Conservation (phyloP, 2,329 filamentous ascomycete species). For the Exophiala sideris region DNA sequence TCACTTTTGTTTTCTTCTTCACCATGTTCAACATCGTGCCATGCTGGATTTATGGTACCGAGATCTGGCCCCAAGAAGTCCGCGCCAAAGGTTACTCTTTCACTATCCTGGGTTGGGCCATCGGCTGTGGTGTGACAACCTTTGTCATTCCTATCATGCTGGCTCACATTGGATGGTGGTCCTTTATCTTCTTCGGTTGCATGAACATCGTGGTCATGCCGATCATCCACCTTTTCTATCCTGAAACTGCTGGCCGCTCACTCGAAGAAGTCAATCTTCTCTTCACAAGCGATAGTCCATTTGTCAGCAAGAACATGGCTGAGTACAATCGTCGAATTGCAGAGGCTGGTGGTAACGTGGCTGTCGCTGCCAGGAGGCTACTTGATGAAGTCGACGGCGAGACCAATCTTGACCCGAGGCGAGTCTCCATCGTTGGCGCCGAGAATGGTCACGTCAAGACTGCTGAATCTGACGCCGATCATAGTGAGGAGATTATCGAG, state of each 20-base stretch:
- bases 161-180: conserved; percentile 38
- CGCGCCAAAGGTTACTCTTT: conserved; percentile 52
- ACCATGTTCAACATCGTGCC: conserved; percentile 61
- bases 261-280: conserved; percentile 46
- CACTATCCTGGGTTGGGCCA: conserved; percentile 52
- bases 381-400: conserved; percentile 33
- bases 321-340: conserved; percentile 31
- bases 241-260: conserved; percentile 46
- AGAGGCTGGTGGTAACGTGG: conserved; percentile 32
- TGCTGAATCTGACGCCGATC: conserved; percentile 1
- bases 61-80: conserved; percentile 52
- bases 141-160: conserved; percentile 43
- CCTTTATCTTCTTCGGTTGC: conserved; percentile 44
- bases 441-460: conserved; percentile 10
- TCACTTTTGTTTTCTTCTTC: conserved; percentile 64
- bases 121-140: conserved; percentile 35
- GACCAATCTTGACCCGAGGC: conserved; percentile 20
- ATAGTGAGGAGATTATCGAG: conserved; percentile 3
- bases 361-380: conserved; percentile 31
- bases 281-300: conserved; percentile 36
- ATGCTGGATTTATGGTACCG: conserved; percentile 52
- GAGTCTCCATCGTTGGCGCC: conserved; percentile 9
- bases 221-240: conserved; percentile 54
- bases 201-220: conserved; percentile 49
- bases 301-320: conserved; percentile 34